Conservation (phyloP, 441 rosid genomes). For the Capsella rubella region DNA sequence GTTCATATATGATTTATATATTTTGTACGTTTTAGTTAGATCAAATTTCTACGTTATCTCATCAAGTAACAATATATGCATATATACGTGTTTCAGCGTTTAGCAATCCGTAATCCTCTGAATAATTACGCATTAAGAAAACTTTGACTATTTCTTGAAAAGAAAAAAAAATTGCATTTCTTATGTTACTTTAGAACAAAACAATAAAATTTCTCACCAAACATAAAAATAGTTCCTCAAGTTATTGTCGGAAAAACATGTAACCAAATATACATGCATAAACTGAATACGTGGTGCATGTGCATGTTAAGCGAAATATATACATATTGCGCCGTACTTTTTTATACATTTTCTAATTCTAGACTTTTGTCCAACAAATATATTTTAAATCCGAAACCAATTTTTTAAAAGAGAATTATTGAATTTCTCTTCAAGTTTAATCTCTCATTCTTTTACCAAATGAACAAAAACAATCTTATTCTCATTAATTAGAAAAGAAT, state of each 20-base stretch:
- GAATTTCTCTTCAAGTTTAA: not conserved
- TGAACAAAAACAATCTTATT: too few relatives aligned
- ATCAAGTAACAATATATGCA: not conserved
- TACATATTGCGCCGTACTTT: not conserved
- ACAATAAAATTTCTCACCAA: not conserved
- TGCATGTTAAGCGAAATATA: not conserved
- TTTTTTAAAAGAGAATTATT: too few relatives aligned
- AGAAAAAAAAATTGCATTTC: not conserved
- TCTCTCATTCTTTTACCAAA: not conserved
- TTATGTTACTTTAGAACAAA: not conserved
- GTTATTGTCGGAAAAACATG: slow-evolving; percentile 2
- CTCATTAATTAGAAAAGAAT: too few relatives aligned
- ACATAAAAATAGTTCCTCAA: not conserved
- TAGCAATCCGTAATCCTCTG: slow-evolving; percentile 6
- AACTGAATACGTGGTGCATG: slow-evolving; percentile 36
- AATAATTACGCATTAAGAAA: not conserved
- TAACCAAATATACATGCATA: not conserved
- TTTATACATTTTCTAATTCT: not conserved
- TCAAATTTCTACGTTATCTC: slow-evolving; percentile 22
- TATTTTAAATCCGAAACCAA: not conserved
- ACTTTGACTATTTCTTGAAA: not conserved
- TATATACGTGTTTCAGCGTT: slow-evolving; percentile 19
- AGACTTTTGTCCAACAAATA: not conserved
- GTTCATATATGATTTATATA: not conserved
- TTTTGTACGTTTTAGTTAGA: not conserved